Base-by-base conservation (phyloP, 768 basidiomycete species). In the Galerina marginata region DNA sequence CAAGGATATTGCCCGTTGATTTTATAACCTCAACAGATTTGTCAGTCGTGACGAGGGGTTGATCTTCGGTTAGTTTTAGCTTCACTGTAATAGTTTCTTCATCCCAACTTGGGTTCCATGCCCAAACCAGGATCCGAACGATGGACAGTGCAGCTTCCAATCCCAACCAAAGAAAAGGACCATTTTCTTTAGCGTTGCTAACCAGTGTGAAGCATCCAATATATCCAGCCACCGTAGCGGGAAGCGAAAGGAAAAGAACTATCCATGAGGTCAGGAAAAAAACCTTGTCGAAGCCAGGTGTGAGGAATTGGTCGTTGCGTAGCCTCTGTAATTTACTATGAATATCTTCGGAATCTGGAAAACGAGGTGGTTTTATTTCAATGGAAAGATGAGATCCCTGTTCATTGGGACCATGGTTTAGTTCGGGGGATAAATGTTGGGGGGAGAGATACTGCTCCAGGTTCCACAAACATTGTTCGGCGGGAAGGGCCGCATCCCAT, bases 71-170 rank as follows among this genome's bases (percentile, higher is more conserved):
- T 9, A 39, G 39, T 23, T 43, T 16, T 23, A 54, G 23, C 14
- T 42, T 40, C 9, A 54, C 6, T 2, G 23, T 43, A 20, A 54
- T 33, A 10, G 37, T 20, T 14, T 54, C 25, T 14, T 56, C 56
- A 7, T 60, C 59, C 53, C 48, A 61, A 14, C 10, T 9, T 10
- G 64, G 64, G 25, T 65, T 65, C 9, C 20, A 53, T 54, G 52
- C 59, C 64, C 64, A 65, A 6, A 65, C 45, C 2, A 65, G 4
- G 16, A 65, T 59, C 6, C 64, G 39, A 48, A 65, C 6, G 6
- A 61, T 23, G n/a, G 60, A 65, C 0, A 65, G 60, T 5, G 37
- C 12, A 4, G 45, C 26, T 59, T 65, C 64, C 1, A 65, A 15
- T 51, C 52, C 57, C 6, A 65, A 48, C 64, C 64, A 65, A 4